Base-by-base conservation (phyloP, 345 rosid genomes). In the Kandelia obovata region DNA sequence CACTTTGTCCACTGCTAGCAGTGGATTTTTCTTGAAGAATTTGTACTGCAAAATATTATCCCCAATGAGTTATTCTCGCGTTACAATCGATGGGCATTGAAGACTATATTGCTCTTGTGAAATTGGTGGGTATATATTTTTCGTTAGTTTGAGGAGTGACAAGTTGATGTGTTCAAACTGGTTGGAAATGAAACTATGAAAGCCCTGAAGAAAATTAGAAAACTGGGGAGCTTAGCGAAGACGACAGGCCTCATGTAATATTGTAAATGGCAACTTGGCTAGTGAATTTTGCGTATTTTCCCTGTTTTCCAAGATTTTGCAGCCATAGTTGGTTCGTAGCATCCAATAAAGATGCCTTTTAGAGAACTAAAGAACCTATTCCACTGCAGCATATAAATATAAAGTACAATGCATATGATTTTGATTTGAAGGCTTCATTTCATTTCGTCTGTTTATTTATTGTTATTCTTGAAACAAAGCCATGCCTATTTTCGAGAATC, bases 381-480 rank as follows among this genome's bases (percentile, higher is more conserved):
- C 43, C 10, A 35, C 43, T 6, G 43, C 1, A 35, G 43, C 1
- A 7, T 10, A 35, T 35, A 7, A 1, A 35, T 7, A 35, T 9
- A 53, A 23, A 53, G 30, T 23, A 9, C 37, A 28, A 7, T 0
- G 58, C 11, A 53, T 21, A 11, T 53, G 58, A 53, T 25, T 53
- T 53, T 53, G 58, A 7, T 53, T 53, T 53, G 58, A 7, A 35
- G 43, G 43, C 43, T 6, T 7, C 9, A 35, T 35, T 35, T 35
- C 7, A 6, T 39, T 37, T 39, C 15, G 46, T 15, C 13, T 39
- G 46, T 39, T 25, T 23, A 65, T 46, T 9, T 39, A 17, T 56
- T n/a, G 46, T 21, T 39, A 25, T 55, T 43, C 63, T 37, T 34
- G 55, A 35, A 61, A 20, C 53, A 64, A 64, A n/a, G 34, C 62